Evolutionary conservation across 1,139 yeast genomes (phyloP).

Genomic region (Sugiyamaella castrensis): DNA sequence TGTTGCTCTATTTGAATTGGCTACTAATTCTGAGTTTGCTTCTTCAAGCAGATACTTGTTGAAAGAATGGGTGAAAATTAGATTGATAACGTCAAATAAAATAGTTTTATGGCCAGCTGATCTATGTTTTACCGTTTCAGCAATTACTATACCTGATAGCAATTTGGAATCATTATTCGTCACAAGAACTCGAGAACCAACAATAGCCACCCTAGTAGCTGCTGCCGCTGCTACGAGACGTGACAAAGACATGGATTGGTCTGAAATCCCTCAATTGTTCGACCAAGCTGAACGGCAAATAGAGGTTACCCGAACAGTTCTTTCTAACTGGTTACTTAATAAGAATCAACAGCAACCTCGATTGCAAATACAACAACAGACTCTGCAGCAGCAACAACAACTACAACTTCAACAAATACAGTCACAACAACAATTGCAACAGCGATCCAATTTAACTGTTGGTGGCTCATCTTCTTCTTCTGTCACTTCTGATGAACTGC

Average conservation of each 20-base stretch:
- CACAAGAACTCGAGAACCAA: neutral
- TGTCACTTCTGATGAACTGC: conserved; percentile 4
- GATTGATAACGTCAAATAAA: conserved; percentile 4
- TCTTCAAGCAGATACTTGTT: conserved; percentile 9
- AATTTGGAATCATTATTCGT: neutral
- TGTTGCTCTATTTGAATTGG: conserved; percentile 8
- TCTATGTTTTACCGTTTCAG: conserved; percentile 15
- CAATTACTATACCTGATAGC: neutral
- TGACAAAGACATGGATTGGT: conserved; percentile 1
- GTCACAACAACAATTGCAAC: neutral
- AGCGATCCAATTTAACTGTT: neutral
- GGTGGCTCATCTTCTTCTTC: conserved; percentile 1
- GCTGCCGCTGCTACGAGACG: neutral
- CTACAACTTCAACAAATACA: neutral
- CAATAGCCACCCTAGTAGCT: neutral
- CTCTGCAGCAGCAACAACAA: neutral
- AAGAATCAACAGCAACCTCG: neutral
- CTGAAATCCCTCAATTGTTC: conserved; percentile 22
- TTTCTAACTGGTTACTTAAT: neutral
- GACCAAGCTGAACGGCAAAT: conserved; percentile 31
- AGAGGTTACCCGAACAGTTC: conserved; percentile 2
- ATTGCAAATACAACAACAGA: neutral
- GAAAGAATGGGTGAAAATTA: conserved; percentile 11
- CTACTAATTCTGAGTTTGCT: conserved; percentile 13
- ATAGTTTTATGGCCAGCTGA: conserved; percentile 22